phyloP scores from a whole-genome alignment of 2,329 filamentous ascomycete species.

The Ophiobolus disseminans region DNA sequence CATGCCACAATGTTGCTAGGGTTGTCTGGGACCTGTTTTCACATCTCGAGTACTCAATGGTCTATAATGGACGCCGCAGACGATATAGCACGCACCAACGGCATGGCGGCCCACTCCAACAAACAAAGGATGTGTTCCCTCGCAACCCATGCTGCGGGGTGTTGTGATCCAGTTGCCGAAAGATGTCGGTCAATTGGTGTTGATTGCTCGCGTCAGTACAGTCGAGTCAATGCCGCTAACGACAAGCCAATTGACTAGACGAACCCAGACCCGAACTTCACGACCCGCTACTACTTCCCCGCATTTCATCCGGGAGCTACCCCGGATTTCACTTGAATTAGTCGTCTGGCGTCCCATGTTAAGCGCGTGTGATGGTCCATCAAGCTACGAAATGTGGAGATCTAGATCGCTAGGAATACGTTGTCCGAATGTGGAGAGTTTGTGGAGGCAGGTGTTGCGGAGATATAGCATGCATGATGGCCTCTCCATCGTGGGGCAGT shows the following conservation, averaged over 20 bases:
- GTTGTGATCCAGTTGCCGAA: conserved; percentile 17
- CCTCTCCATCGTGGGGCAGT: background rate
- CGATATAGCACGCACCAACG: too few species aligned
- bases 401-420: conserved; percentile 14
- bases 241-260: conserved; percentile 2
- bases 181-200: conserved; percentile 7
- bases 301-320: conserved; percentile 31
- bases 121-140: too few species aligned
- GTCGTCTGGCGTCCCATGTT: conserved; percentile 2
- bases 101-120: conserved; percentile 16
- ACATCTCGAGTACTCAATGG: too few species aligned
- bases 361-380: conserved; percentile 1
- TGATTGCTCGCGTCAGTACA: conserved; percentile 5
- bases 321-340: conserved; percentile 25
- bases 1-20: too few species aligned
- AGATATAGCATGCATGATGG: background rate
- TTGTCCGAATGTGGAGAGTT: conserved; percentile 9
- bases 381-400: background rate
- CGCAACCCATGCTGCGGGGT: conserved; percentile 20
- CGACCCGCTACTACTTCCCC: conserved; percentile 26
- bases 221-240: conserved; percentile 28
- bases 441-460: conserved; percentile 8
- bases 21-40: too few species aligned
- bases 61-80: too few species aligned
- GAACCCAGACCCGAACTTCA: conserved; percentile 12